Evolutionary conservation across 352 stramenopile genomes (phyloP), one percentile per base, ranked within the genome.

Genomic region (Phytopythium oedochilum): DNA sequence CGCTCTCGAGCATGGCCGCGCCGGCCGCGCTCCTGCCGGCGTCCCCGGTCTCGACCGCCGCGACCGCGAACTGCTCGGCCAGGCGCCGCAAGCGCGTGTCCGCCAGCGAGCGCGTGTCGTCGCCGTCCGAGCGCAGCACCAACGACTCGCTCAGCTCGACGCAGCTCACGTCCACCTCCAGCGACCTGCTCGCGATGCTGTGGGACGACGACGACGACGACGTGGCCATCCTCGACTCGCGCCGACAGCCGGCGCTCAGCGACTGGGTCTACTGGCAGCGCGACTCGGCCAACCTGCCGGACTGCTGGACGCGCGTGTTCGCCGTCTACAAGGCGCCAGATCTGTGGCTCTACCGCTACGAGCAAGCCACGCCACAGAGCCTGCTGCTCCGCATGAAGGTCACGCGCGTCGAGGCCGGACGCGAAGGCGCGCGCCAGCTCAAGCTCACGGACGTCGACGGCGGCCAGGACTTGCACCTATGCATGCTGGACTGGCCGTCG

Each of bases 221-320:
- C 14, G 22, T 17, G 15, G 40, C 29, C n/a, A 61, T 25, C 42
- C 43, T 15, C 17, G 42, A 36, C 31, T 23, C 20, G 53, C 53
- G 51, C 34, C 29, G 61, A 25, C 53, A 55, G 14, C 53, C 45
- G 2, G 62, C 69, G 40, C 55, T 74, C 3, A 66, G 58, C 48
- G 71, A 75, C 44, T 80, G 68, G 68, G 68, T 75, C 56, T 77
- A 80, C 44, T 80, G 68, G 68, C 71, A 80, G 53, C 61, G 65
- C 6, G 62, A 77, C 49, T 56, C 52, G 11, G 52, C 59, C 20
- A n/a, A 49, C 20, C 64, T 75, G 1, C 71, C 71, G 3, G 45
- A 75, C 31, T 78, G 65, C 53, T 81, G 71, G 71, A 81, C 71
- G 12, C 43, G 59, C n/a, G 68, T 81, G 14, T 81, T 78, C 50